phyloP scores from a whole-genome alignment of 129 eudicot genomes.

The Flaveria robusta region DNA sequence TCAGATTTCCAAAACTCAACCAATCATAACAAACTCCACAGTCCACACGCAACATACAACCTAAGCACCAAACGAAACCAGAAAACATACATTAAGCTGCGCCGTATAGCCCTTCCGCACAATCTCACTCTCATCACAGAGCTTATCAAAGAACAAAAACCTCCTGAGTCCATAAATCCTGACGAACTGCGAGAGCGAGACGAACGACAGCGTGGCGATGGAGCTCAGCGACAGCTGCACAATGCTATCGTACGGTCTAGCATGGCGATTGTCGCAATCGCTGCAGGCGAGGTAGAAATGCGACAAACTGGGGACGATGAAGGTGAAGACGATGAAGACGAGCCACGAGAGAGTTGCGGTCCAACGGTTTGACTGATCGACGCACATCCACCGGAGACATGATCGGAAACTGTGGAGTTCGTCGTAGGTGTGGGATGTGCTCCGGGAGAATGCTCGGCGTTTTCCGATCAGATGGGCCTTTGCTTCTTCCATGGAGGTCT shows the following conservation, averaged over 20 bases:
- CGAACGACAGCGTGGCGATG: slow-evolving; percentile 70
- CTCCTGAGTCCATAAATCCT: slow-evolving; percentile 64
- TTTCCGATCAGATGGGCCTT: slow-evolving; percentile 31
- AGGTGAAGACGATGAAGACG: slow-evolving; percentile 59
- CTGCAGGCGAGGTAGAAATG: slow-evolving; percentile 69
- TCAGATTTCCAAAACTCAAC: neutral
- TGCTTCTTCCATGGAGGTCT: slow-evolving; percentile 38
- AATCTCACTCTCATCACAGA: slow-evolving; percentile 74
- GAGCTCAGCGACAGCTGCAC: slow-evolving; percentile 75
- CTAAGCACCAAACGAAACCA: neutral
- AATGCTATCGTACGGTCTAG: slow-evolving; percentile 60
- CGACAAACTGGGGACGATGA: slow-evolving; percentile 63
- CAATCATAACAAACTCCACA: neutral
- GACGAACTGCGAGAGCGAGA: slow-evolving; percentile 59
- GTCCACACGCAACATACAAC: neutral
- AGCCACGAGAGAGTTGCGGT: slow-evolving; percentile 60
- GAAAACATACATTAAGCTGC: slow-evolving; percentile 64
- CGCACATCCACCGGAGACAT: slow-evolving; percentile 81
- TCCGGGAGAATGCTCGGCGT: slow-evolving; percentile 35
- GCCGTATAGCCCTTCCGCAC: slow-evolving; percentile 64
- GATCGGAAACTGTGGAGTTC: slow-evolving; percentile 72
- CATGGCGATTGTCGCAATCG: slow-evolving; percentile 60
- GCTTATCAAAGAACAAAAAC: slow-evolving; percentile 84
- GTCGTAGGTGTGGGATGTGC: slow-evolving; percentile 58
- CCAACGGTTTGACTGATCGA: slow-evolving; percentile 64